Evolutionary conservation across 2,329 filamentous ascomycete species (phyloP).

Genomic region (Curvularia verruculosa): DNA sequence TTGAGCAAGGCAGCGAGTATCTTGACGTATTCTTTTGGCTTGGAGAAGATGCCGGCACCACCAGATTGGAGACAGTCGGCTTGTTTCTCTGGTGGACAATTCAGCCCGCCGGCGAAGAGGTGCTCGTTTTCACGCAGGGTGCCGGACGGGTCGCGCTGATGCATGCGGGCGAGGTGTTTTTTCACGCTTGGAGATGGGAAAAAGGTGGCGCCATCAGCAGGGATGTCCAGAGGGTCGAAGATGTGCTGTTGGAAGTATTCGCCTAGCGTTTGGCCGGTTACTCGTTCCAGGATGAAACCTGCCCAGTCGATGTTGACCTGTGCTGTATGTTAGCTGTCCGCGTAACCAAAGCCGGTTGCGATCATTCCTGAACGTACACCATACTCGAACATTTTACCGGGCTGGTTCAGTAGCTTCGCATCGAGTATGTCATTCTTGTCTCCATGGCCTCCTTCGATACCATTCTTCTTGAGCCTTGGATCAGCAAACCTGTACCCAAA

Average conservation of each 20-base stretch:
- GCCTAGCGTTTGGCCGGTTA: constrained; percentile 51
- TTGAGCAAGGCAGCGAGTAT: constrained; percentile 69
- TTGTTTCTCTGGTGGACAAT: constrained; percentile 53
- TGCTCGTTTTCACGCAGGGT: constrained; percentile 55
- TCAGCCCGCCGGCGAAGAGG: constrained; percentile 55
- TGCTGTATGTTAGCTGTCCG: neutral
- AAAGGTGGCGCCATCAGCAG: constrained; percentile 58
- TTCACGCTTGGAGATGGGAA: constrained; percentile 63
- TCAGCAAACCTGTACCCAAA: constrained; percentile 59
- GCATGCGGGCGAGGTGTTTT: constrained; percentile 62
- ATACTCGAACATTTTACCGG: constrained; percentile 67
- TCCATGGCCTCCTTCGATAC: constrained; percentile 31
- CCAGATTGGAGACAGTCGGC: constrained; percentile 62
- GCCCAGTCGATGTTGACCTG: constrained; percentile 60
- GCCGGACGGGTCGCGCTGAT: constrained; percentile 57
- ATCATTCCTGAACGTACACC: constrained; percentile 32
- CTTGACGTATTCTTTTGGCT: constrained; percentile 65
- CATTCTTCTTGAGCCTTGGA: constrained; percentile 52
- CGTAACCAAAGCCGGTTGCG: neutral
- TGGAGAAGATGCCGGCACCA: constrained; percentile 66
- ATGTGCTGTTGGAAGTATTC: constrained; percentile 57
- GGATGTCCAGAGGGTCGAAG: constrained; percentile 54
- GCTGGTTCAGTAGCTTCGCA: constrained; percentile 66
- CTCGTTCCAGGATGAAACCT: constrained; percentile 55
- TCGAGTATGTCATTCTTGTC: constrained; percentile 57